These are phyloP conservation scores for Aspergillus melleus DNA, from an alignment of 2,329 filamentous ascomycete genomes.

Conservation along the genomic window DNA sequence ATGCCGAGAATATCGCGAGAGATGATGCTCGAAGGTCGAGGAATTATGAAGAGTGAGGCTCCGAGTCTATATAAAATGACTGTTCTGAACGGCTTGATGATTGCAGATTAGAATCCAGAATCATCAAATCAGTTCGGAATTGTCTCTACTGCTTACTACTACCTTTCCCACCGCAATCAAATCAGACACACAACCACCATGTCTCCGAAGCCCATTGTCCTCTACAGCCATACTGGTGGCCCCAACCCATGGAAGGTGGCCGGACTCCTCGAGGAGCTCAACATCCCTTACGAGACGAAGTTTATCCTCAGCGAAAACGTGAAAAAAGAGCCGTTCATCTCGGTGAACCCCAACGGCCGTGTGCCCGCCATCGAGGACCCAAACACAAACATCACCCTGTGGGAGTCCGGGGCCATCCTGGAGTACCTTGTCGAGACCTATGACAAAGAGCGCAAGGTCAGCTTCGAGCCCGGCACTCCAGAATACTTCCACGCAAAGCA, in stretches of 20 bases:
- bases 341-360: slow-evolving; percentile 37
- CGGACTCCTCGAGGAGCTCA: slow-evolving; percentile 33
- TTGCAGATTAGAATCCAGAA: neutral
- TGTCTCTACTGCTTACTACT: neutral
- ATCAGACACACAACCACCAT: slow-evolving; percentile 2
- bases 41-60: neutral
- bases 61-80: neutral
- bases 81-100: neutral
- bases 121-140: neutral
- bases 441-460: slow-evolving; percentile 42
- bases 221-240: slow-evolving; percentile 20
- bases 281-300: slow-evolving; percentile 30
- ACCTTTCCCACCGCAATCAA: neutral
- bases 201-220: slow-evolving; percentile 20
- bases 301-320: slow-evolving; percentile 22
- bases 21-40: neutral
- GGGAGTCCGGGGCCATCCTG: slow-evolving; percentile 49
- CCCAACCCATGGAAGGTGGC: slow-evolving; percentile 34
- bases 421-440: slow-evolving; percentile 48
- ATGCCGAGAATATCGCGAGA: neutral
- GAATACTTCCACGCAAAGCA: slow-evolving; percentile 44
- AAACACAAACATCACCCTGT: slow-evolving; percentile 41
- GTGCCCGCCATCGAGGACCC: slow-evolving; percentile 37
- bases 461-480: slow-evolving; percentile 31
- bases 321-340: slow-evolving; percentile 29